Evolutionary conservation across 192 early-diverging fungal species (phyloP).

Genomic region (Backusella circina): DNA sequence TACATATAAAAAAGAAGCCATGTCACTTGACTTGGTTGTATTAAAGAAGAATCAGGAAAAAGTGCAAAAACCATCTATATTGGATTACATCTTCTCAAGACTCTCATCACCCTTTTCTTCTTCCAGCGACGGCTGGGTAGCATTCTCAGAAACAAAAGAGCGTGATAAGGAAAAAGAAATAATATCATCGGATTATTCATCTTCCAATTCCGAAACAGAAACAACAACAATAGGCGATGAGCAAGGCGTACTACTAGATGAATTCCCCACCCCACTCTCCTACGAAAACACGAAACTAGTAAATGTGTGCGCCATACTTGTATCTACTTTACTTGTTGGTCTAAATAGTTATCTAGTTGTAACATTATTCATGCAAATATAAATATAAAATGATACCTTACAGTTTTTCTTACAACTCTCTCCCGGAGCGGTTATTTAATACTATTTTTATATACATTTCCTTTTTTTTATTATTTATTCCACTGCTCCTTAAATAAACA

Average conservation of each 20-base stretch:
- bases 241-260: not conserved
- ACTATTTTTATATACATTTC: not conserved
- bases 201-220: not conserved
- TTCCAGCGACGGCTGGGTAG: not conserved
- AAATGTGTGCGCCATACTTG: constrained; percentile 24
- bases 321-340: constrained; percentile 39
- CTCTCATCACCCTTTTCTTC: not conserved
- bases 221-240: not conserved
- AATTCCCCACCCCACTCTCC: constrained; percentile 21
- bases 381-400: not conserved
- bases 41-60: not conserved
- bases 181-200: not conserved
- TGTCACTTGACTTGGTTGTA: constrained; percentile 37
- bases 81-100: not conserved
- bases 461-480: not conserved
- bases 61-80: not conserved
- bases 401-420: not conserved
- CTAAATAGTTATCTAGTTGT: constrained; percentile 46
- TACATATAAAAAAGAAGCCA: constrained; percentile 50
- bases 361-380: constrained; percentile 26
- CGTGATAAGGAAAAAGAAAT: not conserved
- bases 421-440: not conserved
- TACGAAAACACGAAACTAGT: constrained; percentile 33
- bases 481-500: not conserved
- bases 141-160: not conserved